Base-by-base conservation (phyloP, 768 basidiomycete species). In the Leccinum pellstonianum region DNA sequence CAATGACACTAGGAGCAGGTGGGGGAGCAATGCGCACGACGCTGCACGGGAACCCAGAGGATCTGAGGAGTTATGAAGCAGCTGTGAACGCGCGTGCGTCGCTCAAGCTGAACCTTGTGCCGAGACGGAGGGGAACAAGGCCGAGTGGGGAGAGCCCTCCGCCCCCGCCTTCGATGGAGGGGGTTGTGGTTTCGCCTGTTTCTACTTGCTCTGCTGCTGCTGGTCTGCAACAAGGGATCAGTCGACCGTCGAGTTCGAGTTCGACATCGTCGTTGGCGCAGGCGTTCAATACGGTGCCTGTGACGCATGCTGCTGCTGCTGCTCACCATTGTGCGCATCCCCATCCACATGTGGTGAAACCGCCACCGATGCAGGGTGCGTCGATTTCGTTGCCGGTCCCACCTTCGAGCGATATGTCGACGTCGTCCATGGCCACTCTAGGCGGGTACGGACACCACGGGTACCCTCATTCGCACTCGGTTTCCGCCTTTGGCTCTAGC, bases 51-150 rank as follows among this genome's bases (percentile, higher is more conserved):
- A 75, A 77, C 41, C 67, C 77, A 47, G 90, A 92, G 14, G 90
- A 91, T 64, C 63, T 92, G 61, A 76, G 81, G 59, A 82, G 83
- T 58, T 92, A 92, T 59, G 87, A 90, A 68, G 87, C 87, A 46
- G 90, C 90, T 4, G 85, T 91, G 15, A 72, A 90, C 55, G 88
- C 90, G 33, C 77, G 81, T 67, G 78, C 87, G 21, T 82, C 86
- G 1, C 80, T 82, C 58, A 81, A 77, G 58, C 70, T 90, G 43
- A 86, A 81, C 63, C 72, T 89, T 27, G 78, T 80, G 12, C 80
- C 83, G 51, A 77, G 68, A 71, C 72, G 72, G 64, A 72, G 60
- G 63, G 70, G 67, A 60, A 69, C 62, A 55, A 68, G 59, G 37
- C 65, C 57, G 9, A 61, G 60, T 41, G 41, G n/a, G n/a, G 41